Percentiles rank a stretch among this genome's conserved stretches.
Evolutionary conservation across 805 yeast genomes (phyloP).

Genomic region (Candida manassasensis): DNA sequence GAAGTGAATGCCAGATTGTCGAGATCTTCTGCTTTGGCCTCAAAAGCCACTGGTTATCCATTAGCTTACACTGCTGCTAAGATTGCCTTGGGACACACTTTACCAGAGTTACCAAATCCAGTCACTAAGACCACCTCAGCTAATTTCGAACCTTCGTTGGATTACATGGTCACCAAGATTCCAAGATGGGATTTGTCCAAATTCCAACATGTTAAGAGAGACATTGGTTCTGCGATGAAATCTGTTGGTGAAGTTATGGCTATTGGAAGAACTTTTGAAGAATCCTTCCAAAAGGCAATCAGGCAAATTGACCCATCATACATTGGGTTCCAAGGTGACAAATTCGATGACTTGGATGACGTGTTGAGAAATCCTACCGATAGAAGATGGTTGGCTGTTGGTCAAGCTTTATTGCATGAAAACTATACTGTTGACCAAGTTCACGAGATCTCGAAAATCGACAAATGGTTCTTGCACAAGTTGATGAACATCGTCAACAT

Average conservation of each 20-base stretch:
- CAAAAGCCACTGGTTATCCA: conserved; percentile 98
- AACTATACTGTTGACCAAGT: conserved; percentile 87
- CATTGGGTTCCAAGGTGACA: conserved; percentile 86
- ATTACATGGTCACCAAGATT: conserved; percentile 93
- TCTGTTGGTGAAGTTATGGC: conserved; percentile 99
- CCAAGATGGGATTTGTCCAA: conserved; percentile 98
- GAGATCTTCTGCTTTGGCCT: conserved; percentile 95
- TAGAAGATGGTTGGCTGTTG: conserved; percentile 96
- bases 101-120: conserved; percentile 93
- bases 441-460: conserved; percentile 88
- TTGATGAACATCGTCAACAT: conserved; percentile 87
- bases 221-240: conserved; percentile 94
- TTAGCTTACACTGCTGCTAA: conserved; percentile 98
- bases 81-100: conserved; percentile 89
- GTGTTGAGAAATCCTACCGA: conserved; percentile 85
- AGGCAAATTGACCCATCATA: conserved; percentile 92
- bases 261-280: conserved; percentile 96
- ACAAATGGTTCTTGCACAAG: conserved; percentile 92
- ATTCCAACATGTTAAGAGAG: conserved; percentile 92
- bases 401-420: conserved; percentile 92
- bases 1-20: conserved; percentile 97
- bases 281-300: conserved; percentile 94
- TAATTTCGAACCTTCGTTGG: conserved; percentile 94
- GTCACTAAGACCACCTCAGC: conserved; percentile 96
- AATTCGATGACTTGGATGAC: conserved; percentile 70